phyloP scores from a whole-genome alignment of 495 filamentous ascomycete species.

The Lindgomyces ingoldianus region DNA sequence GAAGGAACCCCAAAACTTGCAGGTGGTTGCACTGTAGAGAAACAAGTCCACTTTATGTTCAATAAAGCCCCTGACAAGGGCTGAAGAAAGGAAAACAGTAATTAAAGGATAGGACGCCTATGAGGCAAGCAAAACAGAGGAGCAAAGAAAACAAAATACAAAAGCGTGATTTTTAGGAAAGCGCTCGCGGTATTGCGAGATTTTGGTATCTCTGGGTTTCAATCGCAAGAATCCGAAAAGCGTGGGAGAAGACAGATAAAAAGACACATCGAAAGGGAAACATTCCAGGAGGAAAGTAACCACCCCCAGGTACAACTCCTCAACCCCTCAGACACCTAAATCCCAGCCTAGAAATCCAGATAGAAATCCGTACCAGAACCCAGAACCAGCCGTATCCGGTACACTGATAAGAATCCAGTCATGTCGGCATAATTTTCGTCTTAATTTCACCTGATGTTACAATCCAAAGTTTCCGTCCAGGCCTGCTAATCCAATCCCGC shows the following conservation, averaged over 20 bases:
- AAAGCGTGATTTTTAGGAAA: neutral
- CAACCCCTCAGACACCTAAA: slow-evolving; percentile 1
- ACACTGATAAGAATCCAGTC: neutral
- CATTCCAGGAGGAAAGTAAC: too few relatives aligned
- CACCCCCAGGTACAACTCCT: slow-evolving; percentile 14
- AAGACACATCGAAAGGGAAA: neutral
- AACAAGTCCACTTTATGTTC: neutral
- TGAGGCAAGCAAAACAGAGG: neutral
- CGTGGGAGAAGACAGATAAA: neutral
- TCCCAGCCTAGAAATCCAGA: too few relatives aligned
- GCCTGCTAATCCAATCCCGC: slow-evolving; percentile 49
- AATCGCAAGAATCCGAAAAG: slow-evolving; percentile 17
- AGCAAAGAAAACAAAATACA: neutral
- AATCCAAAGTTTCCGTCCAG: slow-evolving; percentile 49
- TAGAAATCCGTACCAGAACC: too few relatives aligned
- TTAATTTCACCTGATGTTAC: slow-evolving; percentile 32
- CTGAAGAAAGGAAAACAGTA: neutral
- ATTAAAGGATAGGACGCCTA: neutral
- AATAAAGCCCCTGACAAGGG: neutral
- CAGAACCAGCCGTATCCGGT: neutral
- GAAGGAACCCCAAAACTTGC: too few relatives aligned
- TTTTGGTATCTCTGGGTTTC: slow-evolving; percentile 23
- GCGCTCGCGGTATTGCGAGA: slow-evolving; percentile 12
- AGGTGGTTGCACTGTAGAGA: neutral
- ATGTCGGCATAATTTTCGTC: neutral